phyloP scores from a whole-genome alignment of 2,329 filamentous ascomycete species.

The Nothophaeocryptopus gaeumannii region DNA sequence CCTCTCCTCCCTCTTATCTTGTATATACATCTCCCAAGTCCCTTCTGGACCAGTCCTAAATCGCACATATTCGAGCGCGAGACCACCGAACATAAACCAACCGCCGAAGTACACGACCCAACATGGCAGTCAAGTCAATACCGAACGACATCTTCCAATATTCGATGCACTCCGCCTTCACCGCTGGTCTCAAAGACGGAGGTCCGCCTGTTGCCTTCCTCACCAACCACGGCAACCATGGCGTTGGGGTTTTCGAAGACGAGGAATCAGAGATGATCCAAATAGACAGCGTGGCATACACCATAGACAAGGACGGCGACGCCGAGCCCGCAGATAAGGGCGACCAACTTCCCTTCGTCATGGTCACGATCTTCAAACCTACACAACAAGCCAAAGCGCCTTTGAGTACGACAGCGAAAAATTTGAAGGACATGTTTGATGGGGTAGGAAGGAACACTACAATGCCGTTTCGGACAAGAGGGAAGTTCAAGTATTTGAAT shows the following conservation, averaged over 20 bases:
- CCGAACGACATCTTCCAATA: constrained; percentile 49
- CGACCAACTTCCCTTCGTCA: constrained; percentile 39
- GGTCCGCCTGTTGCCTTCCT: constrained; percentile 37
- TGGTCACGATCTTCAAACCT: constrained; percentile 42
- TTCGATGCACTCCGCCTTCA: constrained; percentile 39
- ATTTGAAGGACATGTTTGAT: constrained; percentile 29
- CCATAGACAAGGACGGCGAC: constrained; percentile 33
- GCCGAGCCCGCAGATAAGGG: constrained; percentile 34
- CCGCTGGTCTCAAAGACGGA: constrained; percentile 37
- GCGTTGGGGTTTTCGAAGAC: constrained; percentile 41
- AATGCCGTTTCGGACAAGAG: constrained; percentile 40
- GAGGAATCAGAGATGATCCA: constrained; percentile 36
- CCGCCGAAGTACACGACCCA: no score
- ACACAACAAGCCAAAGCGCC: constrained; percentile 33
- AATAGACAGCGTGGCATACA: constrained; percentile 36
- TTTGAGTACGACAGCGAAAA: constrained; percentile 23
- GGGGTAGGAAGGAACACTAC: constrained; percentile 38
- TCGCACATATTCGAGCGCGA: no score
- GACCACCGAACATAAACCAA: no score
- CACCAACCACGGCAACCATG: constrained; percentile 43
- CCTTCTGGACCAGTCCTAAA: no score
- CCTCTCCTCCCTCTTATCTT: no score
- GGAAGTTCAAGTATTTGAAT: constrained; percentile 37
- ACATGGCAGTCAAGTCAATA: constrained; percentile 24
- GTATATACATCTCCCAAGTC: no score